Percentiles rank a stretch among this genome's conserved stretches.
phyloP scores from a whole-genome alignment of 2,329 filamentous ascomycete genomes.

The Diaporthe amygdali region DNA sequence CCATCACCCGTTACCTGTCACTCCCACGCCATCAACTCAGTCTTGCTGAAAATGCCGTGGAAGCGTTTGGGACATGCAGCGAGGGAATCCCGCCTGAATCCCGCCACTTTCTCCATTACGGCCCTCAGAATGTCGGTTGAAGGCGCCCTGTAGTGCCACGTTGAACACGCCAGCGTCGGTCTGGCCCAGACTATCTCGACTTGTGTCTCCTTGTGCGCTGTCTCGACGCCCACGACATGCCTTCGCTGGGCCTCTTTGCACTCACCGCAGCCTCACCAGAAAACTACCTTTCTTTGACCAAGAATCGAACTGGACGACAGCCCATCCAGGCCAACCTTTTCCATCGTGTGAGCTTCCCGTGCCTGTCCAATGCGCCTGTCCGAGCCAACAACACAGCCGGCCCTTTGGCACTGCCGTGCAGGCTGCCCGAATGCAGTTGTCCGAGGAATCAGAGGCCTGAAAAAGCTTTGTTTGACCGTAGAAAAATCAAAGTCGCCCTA shows the following conservation, averaged over 20 bases:
- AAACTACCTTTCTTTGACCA: not conserved
- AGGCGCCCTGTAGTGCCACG: constrained; percentile 16
- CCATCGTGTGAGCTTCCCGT: not conserved
- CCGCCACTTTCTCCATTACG: not conserved
- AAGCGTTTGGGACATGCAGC: not conserved
- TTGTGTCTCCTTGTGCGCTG: not conserved
- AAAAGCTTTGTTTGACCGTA: not conserved
- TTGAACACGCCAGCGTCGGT: constrained; percentile 4
- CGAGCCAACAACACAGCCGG: not conserved
- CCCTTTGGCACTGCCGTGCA: not conserved
- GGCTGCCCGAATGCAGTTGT: not conserved
- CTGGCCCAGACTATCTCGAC: not conserved
- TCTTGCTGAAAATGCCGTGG: not conserved
- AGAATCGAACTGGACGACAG: not conserved
- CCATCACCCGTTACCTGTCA: not conserved
- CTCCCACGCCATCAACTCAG: not conserved
- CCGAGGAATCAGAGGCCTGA: not conserved
- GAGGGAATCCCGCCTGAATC: not conserved
- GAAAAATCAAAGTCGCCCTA: no score
- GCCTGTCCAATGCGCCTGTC: constrained; percentile 9
- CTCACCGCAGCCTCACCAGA: not conserved
- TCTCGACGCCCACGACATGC: not conserved
- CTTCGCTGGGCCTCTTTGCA: not conserved
- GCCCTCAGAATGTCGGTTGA: not conserved
- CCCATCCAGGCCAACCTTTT: not conserved